phyloP scores from a whole-genome alignment of 768 basidiomycete species.

The Scleroderma citrinum region DNA sequence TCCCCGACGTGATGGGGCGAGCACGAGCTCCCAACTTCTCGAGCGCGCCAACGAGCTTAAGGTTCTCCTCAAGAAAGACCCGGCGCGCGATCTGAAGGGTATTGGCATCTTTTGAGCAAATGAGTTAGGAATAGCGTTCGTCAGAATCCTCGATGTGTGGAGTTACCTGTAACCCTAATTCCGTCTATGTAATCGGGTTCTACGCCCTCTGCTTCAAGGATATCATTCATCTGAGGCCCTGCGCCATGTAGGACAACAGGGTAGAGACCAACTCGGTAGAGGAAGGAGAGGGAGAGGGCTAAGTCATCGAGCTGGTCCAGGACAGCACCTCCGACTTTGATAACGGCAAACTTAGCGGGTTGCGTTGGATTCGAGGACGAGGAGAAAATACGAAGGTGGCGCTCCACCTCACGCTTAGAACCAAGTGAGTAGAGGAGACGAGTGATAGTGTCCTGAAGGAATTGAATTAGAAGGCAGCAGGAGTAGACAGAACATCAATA shows the following conservation, averaged over 20 bases:
- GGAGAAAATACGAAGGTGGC: constrained; percentile 96
- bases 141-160: background rate
- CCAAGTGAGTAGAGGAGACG: constrained; percentile 95
- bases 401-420: constrained; percentile 94
- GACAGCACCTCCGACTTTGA: constrained; percentile 97
- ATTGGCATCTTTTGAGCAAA: constrained; percentile 62
- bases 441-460: constrained; percentile 85
- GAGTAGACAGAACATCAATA: too few species aligned
- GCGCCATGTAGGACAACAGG: constrained; percentile 96
- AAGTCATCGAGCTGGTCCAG: constrained; percentile 90
- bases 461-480: background rate
- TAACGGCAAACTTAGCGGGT: constrained; percentile 93
- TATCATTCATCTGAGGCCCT: constrained; percentile 91
- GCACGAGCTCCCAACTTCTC: constrained; percentile 95
- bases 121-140: background rate
- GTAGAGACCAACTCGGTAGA: constrained; percentile 96
- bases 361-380: constrained; percentile 85
- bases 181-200: constrained; percentile 97
- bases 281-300: constrained; percentile 90
- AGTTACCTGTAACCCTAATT: constrained; percentile 88
- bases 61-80: constrained; percentile 96
- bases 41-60: constrained; percentile 88
- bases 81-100: constrained; percentile 92
- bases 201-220: constrained; percentile 88
- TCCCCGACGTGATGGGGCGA: constrained; percentile 94